phyloP scores from a whole-genome alignment of 2,329 filamentous ascomycete species.

The Aureobasidium namibiae region DNA sequence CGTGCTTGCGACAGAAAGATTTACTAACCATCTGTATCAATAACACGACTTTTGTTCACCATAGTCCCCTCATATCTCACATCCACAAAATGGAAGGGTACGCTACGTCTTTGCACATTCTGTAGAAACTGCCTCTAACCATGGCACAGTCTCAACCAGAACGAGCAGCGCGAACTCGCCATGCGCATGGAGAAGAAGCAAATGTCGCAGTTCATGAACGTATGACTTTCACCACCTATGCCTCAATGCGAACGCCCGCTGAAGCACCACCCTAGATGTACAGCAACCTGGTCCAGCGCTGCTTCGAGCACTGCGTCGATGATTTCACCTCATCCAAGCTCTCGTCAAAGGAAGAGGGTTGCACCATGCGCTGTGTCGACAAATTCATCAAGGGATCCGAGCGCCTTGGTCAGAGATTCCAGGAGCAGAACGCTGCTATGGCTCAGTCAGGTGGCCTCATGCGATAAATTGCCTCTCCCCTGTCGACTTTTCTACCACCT shows the following conservation, averaged over 20 bases:
- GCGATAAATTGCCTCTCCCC: constrained; percentile 6
- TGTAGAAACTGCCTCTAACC: not conserved
- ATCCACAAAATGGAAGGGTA: constrained; percentile 30
- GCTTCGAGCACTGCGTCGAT: constrained; percentile 95
- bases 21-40: not conserved
- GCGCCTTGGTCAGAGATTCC: constrained; percentile 85
- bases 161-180: constrained; percentile 89
- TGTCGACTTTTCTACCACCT: not conserved
- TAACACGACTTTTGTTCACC: not conserved
- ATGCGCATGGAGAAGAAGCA: constrained; percentile 94
- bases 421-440: constrained; percentile 63
- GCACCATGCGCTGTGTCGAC: constrained; percentile 88
- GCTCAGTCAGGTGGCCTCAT: constrained; percentile 47
- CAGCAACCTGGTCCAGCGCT: constrained; percentile 70
- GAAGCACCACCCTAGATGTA: constrained; percentile 47
- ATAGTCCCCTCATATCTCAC: not conserved
- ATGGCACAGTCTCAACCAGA: constrained; percentile 53
- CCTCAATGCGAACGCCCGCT: not conserved
- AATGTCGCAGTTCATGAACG: constrained; percentile 97
- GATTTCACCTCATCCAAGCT: constrained; percentile 98
- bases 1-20: not conserved
- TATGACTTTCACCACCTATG: constrained; percentile 42
- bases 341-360: constrained; percentile 77
- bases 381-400: constrained; percentile 92
- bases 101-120: not conserved